phyloP scores from a whole-genome alignment of 2,329 filamentous ascomycete species.

The Phaeosphaeria sp. region DNA sequence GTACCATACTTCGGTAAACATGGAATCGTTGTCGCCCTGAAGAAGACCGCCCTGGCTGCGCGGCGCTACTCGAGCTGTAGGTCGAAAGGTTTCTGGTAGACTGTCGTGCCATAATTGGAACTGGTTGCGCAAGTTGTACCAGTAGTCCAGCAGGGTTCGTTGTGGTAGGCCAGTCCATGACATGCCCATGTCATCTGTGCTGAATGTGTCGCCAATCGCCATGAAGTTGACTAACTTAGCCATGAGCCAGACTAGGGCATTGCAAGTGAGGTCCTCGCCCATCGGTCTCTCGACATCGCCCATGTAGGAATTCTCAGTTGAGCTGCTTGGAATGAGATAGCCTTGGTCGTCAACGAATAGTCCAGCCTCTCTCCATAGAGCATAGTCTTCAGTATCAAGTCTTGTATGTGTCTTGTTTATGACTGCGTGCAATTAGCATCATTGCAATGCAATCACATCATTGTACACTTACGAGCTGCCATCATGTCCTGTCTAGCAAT shows the following conservation, averaged over 20 bases:
- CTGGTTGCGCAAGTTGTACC: constrained; percentile 63
- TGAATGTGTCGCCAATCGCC: constrained; percentile 59
- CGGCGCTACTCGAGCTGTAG: constrained; percentile 59
- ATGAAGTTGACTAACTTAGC: constrained; percentile 72
- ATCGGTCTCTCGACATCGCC: constrained; percentile 57
- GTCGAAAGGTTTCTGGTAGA: constrained; percentile 65
- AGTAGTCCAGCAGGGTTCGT: constrained; percentile 58
- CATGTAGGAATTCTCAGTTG: constrained; percentile 47
- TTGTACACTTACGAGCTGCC: constrained; percentile 60
- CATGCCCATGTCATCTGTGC: constrained; percentile 48
- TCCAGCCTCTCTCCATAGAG: constrained; percentile 69
- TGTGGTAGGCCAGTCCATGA: constrained; percentile 56
- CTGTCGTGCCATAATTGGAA: constrained; percentile 66
- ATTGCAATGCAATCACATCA: neutral
- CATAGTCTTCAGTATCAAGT: constrained; percentile 66
- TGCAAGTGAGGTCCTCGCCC: constrained; percentile 69
- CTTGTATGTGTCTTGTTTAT: constrained; percentile 68
- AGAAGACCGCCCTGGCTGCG: constrained; percentile 30
- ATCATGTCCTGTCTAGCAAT: constrained; percentile 71
- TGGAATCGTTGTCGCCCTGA: constrained; percentile 38
- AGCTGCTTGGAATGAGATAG: constrained; percentile 56
- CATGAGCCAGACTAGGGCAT: constrained; percentile 70
- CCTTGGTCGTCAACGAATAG: constrained; percentile 63
- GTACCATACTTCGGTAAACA: constrained; percentile 68
- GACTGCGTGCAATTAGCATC: constrained; percentile 41